Evolutionary conservation across 257 asterid genomes (phyloP), one percentile per base, ranked within the genome.

Genomic region (Thymus quinquecostatus): DNA sequence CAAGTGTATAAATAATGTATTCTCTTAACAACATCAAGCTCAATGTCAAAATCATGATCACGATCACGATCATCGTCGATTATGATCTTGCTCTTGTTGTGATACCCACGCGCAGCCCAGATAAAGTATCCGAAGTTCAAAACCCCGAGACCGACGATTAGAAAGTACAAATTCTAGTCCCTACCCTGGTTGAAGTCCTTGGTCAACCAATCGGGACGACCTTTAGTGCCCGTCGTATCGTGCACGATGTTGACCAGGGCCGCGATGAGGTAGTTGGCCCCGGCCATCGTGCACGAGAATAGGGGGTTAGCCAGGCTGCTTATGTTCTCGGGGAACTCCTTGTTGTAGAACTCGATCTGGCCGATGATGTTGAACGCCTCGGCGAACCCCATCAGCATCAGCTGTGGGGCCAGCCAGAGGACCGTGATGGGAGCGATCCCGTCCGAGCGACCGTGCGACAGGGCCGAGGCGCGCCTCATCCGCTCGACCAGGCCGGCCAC

Each of bases 361-460:
- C 21, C 21, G 21, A 21, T 21, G 21, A 21, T 21, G 21, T 21
- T 21, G 21, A 21, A 21, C 21, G 21, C 21, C 69, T 94, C 99
- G 0, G 95, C 85, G 7, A 94, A 89, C 3, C 99, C 99, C 97
- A 94, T 91, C 13, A 94, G 80, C 1, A 94, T 82, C 28, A 94
- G 68, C 60, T 94, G 99, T 0, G 99, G 99, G 41, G 97, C 91
- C 4, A 94, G 80, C 96, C 97, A 91, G 62, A 94, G 68, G 0
- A 91, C 97, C 1, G 93, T 60, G 0, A 91, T 3, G 0, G 96
- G 96, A 1, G 88, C 88, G 0, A 77, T 10, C 0, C 97, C 97
- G 11, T 47, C 78, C 0, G 79, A 74, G 0, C 77, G 21, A 21
- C 21, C 21, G 21, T 21, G 21, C 21, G 21, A 21, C 21, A 21